Percentiles rank a stretch among this genome's conserved stretches.
These are phyloP conservation scores for Galerina marginata DNA, from an alignment of 768 basidiomycete genomes.

Conservation along the genomic window DNA sequence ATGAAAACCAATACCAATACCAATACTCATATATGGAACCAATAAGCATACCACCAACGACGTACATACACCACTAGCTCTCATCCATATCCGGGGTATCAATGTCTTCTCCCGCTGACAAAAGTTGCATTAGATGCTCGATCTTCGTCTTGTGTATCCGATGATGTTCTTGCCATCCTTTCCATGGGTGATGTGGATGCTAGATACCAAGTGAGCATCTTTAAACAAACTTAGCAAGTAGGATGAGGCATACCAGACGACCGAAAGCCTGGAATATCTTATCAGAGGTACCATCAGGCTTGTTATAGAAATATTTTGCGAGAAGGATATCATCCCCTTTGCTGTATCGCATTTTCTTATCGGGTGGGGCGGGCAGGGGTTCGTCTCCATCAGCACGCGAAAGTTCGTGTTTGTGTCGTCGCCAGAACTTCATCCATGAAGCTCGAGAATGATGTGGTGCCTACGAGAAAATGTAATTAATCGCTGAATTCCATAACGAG, in stretches of 20 bases:
- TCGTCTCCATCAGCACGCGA: conserved; percentile 69
- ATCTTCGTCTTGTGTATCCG: conserved; percentile 88
- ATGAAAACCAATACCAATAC: too few species aligned
- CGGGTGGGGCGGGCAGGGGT: conserved; percentile 75
- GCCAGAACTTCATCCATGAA: conserved; percentile 95
- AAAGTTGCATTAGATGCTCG: conserved; percentile 73
- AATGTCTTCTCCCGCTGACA: conserved; percentile 60
- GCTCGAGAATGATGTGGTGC: conserved; percentile 91
- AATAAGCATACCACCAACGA: background rate
- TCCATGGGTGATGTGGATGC: conserved; percentile 92
- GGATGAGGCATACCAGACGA: conserved; percentile 54
- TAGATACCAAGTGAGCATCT: conserved; percentile 31
- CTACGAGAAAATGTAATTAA: conserved; percentile 37
- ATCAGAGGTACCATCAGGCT: conserved; percentile 83
- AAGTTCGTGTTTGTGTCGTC: conserved; percentile 85
- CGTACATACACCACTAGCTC: conserved; percentile 5
- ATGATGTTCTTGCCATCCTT: conserved; percentile 93
- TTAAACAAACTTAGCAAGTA: conserved; percentile 5
- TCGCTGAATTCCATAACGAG: background rate
- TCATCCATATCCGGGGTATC: conserved; percentile 34
- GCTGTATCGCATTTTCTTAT: conserved; percentile 90
- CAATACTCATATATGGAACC: too few species aligned
- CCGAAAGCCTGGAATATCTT: conserved; percentile 86
- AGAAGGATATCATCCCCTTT: conserved; percentile 79
- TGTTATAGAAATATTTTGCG: conserved; percentile 73